phyloP scores from a whole-genome alignment of 1,139 yeast species.

The Yamadazyma kanchanaburiensis region DNA sequence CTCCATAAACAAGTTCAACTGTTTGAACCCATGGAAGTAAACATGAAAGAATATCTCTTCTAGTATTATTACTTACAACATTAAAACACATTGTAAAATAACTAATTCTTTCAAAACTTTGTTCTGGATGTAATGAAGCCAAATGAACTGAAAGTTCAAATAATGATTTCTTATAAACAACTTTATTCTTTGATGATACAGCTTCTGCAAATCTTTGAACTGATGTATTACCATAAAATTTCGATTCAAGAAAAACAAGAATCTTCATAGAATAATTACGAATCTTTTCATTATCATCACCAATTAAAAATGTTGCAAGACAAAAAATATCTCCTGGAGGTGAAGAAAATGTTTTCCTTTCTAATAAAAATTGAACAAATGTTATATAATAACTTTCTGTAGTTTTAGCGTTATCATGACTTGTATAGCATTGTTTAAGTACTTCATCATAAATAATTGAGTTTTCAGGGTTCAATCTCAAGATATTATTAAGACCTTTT shows the following conservation, averaged over 20 bases:
- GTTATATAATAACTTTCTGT: conserved; percentile 69
- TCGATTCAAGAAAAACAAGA: conserved; percentile 52
- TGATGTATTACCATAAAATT: conserved; percentile 42
- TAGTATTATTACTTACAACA: conserved; percentile 49
- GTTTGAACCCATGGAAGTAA: conserved; percentile 89
- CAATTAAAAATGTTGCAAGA: conserved; percentile 65
- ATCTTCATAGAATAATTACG: conserved; percentile 62
- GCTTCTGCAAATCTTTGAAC: conserved; percentile 55
- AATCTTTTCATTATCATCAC: conserved; percentile 58
- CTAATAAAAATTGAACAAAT: conserved; percentile 57
- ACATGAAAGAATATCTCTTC: conserved; percentile 77
- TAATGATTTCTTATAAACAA: conserved; percentile 74
- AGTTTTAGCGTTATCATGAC: conserved; percentile 48
- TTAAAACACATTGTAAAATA: conserved; percentile 71
- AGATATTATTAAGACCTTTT: conserved; percentile 66
- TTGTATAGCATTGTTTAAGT: conserved; percentile 64
- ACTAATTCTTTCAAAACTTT: conserved; percentile 60
- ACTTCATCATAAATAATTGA: conserved; percentile 60
- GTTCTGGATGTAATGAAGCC: conserved; percentile 50
- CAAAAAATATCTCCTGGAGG: conserved; percentile 59
- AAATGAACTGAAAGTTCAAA: conserved; percentile 64
- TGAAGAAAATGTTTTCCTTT: conserved; percentile 34
- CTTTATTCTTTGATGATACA: conserved; percentile 62
- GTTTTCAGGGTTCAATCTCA: conserved; percentile 57
- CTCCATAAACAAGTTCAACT: conserved; percentile 54